Conservation (phyloP, 2,329 filamentous ascomycete genomes). For the Xylariaceae sp. region DNA sequence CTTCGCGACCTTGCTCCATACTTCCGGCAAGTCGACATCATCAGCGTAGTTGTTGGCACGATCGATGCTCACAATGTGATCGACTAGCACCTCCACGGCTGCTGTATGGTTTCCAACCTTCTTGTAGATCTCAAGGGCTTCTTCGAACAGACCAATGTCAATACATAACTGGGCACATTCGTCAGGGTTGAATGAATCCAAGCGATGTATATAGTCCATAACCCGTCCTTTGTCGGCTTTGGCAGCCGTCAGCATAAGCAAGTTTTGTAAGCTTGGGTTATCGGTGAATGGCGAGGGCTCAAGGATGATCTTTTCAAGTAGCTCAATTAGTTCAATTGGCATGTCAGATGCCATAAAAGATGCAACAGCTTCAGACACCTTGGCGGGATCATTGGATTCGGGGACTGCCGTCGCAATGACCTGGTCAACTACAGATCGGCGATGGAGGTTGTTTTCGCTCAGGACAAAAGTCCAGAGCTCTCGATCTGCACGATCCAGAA, state of each 20-base stretch:
- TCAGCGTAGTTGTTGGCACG: slow-evolving; percentile 94
- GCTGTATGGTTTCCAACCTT: slow-evolving; percentile 86
- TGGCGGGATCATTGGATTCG: slow-evolving; percentile 85
- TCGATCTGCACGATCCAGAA: slow-evolving; percentile 79
- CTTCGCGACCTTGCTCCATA: slow-evolving; percentile 98
- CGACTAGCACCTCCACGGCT: slow-evolving; percentile 86
- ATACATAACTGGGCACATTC: slow-evolving; percentile 93
- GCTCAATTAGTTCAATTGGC: slow-evolving; percentile 89
- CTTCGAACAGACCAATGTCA: slow-evolving; percentile 89
- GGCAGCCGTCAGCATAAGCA: slow-evolving; percentile 91
- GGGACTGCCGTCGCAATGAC: slow-evolving; percentile 93
- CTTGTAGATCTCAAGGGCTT: slow-evolving; percentile 98
- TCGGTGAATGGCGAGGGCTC: slow-evolving; percentile 99
- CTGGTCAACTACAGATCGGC: slow-evolving; percentile 89
- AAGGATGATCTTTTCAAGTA: slow-evolving; percentile 98
- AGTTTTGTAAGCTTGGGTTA: slow-evolving; percentile 91
- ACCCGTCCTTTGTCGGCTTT: slow-evolving; percentile 94
- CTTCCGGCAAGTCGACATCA: slow-evolving; percentile 85
- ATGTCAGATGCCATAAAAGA: slow-evolving; percentile 88
- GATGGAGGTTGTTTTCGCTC: slow-evolving; percentile 91
- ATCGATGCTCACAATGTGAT: slow-evolving; percentile 96
- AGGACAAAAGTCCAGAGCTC: slow-evolving; percentile 96
- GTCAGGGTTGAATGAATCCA: slow-evolving; percentile 82
- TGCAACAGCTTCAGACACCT: slow-evolving; percentile 90
- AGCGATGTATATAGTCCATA: slow-evolving; percentile 91